Evolutionary conservation across 2,329 filamentous ascomycete species (phyloP).

Genomic region (Apiospora arundinis): DNA sequence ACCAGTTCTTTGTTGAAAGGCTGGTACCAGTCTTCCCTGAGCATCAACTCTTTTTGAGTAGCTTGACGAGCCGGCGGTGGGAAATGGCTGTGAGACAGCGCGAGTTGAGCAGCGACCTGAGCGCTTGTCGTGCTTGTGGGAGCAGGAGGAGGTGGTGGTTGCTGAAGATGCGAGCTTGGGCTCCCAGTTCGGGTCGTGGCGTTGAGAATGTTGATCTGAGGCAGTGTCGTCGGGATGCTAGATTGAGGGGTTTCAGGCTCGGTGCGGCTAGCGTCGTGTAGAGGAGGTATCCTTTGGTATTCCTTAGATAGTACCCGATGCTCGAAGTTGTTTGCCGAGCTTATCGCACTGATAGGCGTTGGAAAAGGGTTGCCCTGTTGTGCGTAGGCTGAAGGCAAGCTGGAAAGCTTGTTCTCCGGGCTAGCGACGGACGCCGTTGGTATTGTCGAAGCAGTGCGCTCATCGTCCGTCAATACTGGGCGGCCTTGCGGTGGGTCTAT

Average conservation of each 20-base stretch:
- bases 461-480: conserved; percentile 61
- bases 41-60: conserved; percentile 91
- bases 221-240: conserved; percentile 49
- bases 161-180: conserved; percentile 39
- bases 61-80: conserved; percentile 45
- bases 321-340: conserved; percentile 41
- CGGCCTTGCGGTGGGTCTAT: conserved; percentile 68
- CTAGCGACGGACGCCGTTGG: conserved; percentile 63
- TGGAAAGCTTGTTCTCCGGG: conserved; percentile 68
- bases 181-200: conserved; percentile 54
- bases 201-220: conserved; percentile 64
- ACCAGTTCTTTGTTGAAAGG: conserved; percentile 80
- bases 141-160: conserved; percentile 39
- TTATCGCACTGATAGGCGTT: conserved; percentile 66
- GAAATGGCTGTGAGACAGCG: conserved; percentile 62
- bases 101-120: conserved; percentile 64
- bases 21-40: conserved; percentile 78
- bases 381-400: conserved; percentile 54
- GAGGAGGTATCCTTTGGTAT: conserved; percentile 64
- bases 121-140: conserved; percentile 49
- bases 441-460: conserved; percentile 65
- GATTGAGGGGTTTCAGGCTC: conserved; percentile 62
- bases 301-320: conserved; percentile 53
- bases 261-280: conserved; percentile 64
- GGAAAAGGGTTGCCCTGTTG: conserved; percentile 61